Percentiles rank a stretch among this genome's conserved stretches.
phyloP scores from a whole-genome alignment of 192 early-diverging fungal species.

The Dispira simplex region DNA sequence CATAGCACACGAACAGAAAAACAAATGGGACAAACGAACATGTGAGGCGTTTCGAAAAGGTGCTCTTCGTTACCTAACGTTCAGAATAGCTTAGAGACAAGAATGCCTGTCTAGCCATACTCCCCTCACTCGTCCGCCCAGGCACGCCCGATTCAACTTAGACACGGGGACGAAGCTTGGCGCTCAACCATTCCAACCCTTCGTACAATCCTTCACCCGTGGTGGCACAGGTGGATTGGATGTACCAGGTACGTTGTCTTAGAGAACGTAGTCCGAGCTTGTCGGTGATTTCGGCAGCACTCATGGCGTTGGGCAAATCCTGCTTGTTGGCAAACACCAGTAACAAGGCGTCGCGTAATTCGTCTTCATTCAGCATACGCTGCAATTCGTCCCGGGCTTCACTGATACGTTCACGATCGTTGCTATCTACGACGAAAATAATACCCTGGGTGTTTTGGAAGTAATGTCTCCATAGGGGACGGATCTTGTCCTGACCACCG shows the following conservation, averaged over 20 bases:
- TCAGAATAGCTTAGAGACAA: too few species aligned
- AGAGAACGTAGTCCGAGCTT: slow-evolving; percentile 79
- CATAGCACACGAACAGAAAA: too few species aligned
- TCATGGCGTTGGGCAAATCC: slow-evolving; percentile 95
- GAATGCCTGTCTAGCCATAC: too few species aligned
- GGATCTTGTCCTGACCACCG: slow-evolving; percentile 97
- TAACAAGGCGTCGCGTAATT: slow-evolving; percentile 78
- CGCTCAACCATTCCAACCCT: slow-evolving; percentile 89
- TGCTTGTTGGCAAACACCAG: slow-evolving; percentile 99
- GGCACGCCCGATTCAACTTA: neutral
- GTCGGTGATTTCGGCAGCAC: slow-evolving; percentile 82
- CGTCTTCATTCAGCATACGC: slow-evolving; percentile 92
- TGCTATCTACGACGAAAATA: slow-evolving; percentile 95
- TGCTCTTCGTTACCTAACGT: too few species aligned
- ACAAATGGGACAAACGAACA: too few species aligned
- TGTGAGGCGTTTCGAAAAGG: too few species aligned
- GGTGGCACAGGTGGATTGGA: slow-evolving; percentile 86
- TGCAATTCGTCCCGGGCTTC: slow-evolving; percentile 92
- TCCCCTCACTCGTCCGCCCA: too few species aligned
- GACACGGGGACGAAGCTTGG: slow-evolving; percentile 21
- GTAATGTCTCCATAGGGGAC: slow-evolving; percentile 97
- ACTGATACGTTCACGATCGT: slow-evolving; percentile 85
- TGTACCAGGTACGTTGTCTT: slow-evolving; percentile 77
- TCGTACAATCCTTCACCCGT: slow-evolving; percentile 94
- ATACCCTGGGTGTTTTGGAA: slow-evolving; percentile 96